Base-by-base conservation (phyloP, 1,139 yeast species). In the Saccharomyces hybrid region DNA sequence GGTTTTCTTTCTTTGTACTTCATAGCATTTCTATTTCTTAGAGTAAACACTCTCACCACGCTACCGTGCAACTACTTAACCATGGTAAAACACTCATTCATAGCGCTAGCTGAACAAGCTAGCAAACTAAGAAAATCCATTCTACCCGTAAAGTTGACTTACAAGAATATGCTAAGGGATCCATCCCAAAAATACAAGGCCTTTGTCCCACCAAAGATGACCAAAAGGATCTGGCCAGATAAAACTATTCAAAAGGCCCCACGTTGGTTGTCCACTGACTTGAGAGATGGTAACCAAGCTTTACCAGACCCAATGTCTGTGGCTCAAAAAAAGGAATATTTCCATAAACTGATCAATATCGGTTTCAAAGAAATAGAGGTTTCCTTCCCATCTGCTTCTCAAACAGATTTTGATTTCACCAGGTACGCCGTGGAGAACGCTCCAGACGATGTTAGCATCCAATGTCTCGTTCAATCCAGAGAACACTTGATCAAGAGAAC, bases 341-440 rank as follows among this genome's bases (percentile, higher is more conserved):
- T 91, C 76, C 80, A 84, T 61, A 88, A 90, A 71, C 77, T 93
- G 56, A 76, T 91, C 11, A 93, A 88, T 47, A 76, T 90, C 50
- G 98, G 98, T 0, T 93, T 90, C 77, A 93, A 93, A 72, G 99
- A 93, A 73, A 93, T 93, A 61, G 99, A 93, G 73, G 98, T 93
- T 16, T 84, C 97, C 0, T 93, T 93, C 75, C 98, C 99, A 11
- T 84, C 96, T 28, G 98, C 98, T 1, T 88, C 96, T 4, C 98
- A 91, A 70, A 84, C 88, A 27, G 99, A 93, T 72, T 93, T 93
- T 68, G 98, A 93, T 70, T 93, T 93, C 75, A 93, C 98, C 34
- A 80, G 97, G 58, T 88, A 80, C 64, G 97, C 97, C 32, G 91
- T 91, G 47, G 96, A 88, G 68, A 83, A 83, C 58, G 96, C 96